A percentile compares a stretch with the other conserved stretches of the same genome.
These are phyloP conservation scores for Barnettozyma populi DNA, from an alignment of 805 yeast genomes.

Conservation along the genomic window DNA sequence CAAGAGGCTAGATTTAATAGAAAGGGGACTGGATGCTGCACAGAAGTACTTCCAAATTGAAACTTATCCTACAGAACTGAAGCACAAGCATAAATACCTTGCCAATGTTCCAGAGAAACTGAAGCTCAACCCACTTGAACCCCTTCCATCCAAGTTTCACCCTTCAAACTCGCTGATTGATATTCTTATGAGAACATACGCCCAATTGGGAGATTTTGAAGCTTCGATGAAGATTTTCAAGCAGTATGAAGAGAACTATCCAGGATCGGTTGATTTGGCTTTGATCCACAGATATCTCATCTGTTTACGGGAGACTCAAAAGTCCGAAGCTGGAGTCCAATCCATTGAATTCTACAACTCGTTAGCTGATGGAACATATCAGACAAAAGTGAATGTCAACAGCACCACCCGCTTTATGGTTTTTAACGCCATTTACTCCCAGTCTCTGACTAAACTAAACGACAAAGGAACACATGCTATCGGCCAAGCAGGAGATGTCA, in stretches of 20 bases:
- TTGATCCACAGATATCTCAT: constrained; percentile 19
- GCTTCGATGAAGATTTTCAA: constrained; percentile 11
- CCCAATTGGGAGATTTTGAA: constrained; percentile 13
- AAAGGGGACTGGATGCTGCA: constrained; percentile 18
- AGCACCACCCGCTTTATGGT: constrained; percentile 21
- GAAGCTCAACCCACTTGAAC: constrained; percentile 3
- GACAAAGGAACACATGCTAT: constrained; percentile 18
- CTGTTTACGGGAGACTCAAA: constrained; percentile 7
- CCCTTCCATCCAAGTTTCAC: constrained; percentile 12
- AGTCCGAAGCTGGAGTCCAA: constrained; percentile 11
- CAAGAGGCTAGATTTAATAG: constrained; percentile 10
- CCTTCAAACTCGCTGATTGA: constrained; percentile 20
- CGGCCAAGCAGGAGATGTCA: constrained; percentile 14
- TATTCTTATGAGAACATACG: constrained; percentile 16
- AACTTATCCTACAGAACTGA: constrained; percentile 4
- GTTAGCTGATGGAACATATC: constrained; percentile 5
- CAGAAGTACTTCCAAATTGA: constrained; percentile 15
- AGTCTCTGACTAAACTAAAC: constrained; percentile 16
- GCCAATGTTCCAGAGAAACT: constrained; percentile 1
- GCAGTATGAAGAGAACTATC: constrained; percentile 9
- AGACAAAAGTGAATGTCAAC: constrained; percentile 8
- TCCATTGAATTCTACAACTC: constrained; percentile 16
- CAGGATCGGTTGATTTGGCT: constrained; percentile 15
- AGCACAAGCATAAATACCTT: neutral
- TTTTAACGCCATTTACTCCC: constrained; percentile 18